Evolutionary conservation across 2,329 filamentous ascomycete genomes (phyloP).

Genomic region (Ophiostoma sp.): DNA sequence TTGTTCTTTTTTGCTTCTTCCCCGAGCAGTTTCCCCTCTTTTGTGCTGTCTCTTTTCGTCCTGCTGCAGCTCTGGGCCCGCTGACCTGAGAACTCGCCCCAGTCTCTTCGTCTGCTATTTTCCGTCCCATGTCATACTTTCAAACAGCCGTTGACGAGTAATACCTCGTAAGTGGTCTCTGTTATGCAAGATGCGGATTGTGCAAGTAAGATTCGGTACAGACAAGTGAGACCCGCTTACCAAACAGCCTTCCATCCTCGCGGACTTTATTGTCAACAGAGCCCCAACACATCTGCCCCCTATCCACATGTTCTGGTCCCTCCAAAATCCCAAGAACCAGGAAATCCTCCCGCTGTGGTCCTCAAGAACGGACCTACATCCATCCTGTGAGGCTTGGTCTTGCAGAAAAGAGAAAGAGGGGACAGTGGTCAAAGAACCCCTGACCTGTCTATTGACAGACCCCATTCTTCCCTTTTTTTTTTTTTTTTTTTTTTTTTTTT

Average conservation of each 20-base stretch:
- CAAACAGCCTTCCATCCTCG: background rate
- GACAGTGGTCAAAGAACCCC: background rate
- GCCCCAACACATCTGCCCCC: background rate
- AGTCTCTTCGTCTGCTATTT: background rate
- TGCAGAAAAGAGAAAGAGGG: background rate
- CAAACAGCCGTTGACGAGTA: conserved; percentile 2
- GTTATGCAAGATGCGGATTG: background rate
- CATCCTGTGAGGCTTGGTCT: background rate
- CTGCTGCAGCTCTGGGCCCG: background rate
- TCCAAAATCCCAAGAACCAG: background rate
- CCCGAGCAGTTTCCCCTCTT: background rate
- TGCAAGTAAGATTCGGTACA: background rate
- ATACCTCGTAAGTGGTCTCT: background rate
- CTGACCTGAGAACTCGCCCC: background rate
- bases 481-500: background rate
- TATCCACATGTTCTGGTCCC: background rate
- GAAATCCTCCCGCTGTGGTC: background rate
- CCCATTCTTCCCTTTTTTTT: background rate
- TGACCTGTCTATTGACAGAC: background rate
- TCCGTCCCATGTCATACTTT: background rate
- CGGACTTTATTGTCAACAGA: background rate
- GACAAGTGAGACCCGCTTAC: background rate
- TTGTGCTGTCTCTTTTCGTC: conserved; percentile 6
- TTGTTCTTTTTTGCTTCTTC: background rate
- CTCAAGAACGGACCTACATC: background rate